Conservation (phyloP, 176 grass and related monocot genomes). For the Oryza nivara region DNA sequence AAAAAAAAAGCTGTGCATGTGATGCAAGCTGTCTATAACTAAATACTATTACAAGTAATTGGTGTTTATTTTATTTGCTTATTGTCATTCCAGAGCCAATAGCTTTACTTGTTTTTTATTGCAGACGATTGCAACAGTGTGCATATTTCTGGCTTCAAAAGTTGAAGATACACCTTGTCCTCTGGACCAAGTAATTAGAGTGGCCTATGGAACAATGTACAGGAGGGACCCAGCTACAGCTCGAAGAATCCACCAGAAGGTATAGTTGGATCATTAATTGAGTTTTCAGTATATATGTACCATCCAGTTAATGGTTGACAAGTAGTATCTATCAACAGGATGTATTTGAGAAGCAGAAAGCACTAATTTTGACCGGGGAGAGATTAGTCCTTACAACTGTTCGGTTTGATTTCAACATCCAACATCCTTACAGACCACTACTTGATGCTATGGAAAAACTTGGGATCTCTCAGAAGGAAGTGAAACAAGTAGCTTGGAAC, state of each 20-base stretch:
- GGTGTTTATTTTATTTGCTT: background rate
- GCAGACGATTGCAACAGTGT: conserved; percentile 69
- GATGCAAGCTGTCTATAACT: background rate
- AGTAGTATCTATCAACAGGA: conserved; percentile 47
- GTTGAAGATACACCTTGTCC: conserved; percentile 65
- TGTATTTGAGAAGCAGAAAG: conserved; percentile 70
- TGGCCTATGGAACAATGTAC: conserved; percentile 62
- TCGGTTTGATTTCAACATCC: conserved; percentile 76
- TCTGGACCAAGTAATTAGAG: conserved; percentile 57
- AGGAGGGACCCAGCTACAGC: conserved; percentile 48
- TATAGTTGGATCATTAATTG: conserved; percentile 28
- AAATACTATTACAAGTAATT: conserved; percentile 3
- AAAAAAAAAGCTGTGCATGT: background rate
- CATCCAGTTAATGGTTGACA: conserved; percentile 26
- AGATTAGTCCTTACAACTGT: conserved; percentile 72
- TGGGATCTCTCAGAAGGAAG: conserved; percentile 59
- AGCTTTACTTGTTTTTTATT: conserved; percentile 23
- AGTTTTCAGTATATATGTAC: conserved; percentile 10
- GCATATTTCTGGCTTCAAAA: conserved; percentile 76
- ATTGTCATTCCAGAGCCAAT: background rate
- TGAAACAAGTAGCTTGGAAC: conserved; percentile 78
- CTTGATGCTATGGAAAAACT: conserved; percentile 72
- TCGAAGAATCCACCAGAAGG: conserved; percentile 54
- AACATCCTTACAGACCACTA: conserved; percentile 79
- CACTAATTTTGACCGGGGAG: conserved; percentile 65